These are phyloP conservation scores for Phaseolus lunatus DNA, from an alignment of 306 rosid genomes.

Conservation along the genomic window DNA sequence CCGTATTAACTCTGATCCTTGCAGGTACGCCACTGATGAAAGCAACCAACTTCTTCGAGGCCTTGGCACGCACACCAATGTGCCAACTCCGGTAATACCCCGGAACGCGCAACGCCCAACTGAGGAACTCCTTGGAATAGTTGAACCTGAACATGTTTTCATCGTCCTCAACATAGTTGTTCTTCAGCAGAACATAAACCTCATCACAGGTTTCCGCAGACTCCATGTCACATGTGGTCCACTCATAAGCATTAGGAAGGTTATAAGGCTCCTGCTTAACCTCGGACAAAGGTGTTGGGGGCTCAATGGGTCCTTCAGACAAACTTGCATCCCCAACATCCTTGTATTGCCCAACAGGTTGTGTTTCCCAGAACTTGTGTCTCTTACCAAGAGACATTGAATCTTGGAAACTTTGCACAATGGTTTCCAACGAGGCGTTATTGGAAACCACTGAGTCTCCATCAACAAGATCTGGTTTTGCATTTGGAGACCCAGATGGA, in stretches of 20 bases:
- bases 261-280: slow-evolving; percentile 85
- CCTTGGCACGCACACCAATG: slow-evolving; percentile 78
- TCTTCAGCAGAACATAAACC: slow-evolving; percentile 50
- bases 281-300: slow-evolving; percentile 69
- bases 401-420: slow-evolving; percentile 66
- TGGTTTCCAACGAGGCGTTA: slow-evolving; percentile 58
- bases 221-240: slow-evolving; percentile 51
- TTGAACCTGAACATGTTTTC: slow-evolving; percentile 69
- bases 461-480: slow-evolving; percentile 44
- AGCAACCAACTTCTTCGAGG: slow-evolving; percentile 53
- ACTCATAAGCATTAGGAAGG: slow-evolving; percentile 62
- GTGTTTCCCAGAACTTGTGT: slow-evolving; percentile 61
- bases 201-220: slow-evolving; percentile 42
- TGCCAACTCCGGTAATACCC: slow-evolving; percentile 77
- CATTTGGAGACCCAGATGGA: slow-evolving; percentile 41
- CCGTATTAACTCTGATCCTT: slow-evolving; percentile 65
- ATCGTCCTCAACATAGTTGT: slow-evolving; percentile 76
- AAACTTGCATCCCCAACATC: slow-evolving; percentile 65
- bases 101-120: slow-evolving; percentile 80
- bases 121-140: slow-evolving; percentile 77
- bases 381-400: slow-evolving; percentile 64
- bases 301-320: slow-evolving; percentile 72
- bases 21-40: slow-evolving; percentile 88
- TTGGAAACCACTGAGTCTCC: not conserved
- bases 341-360: slow-evolving; percentile 83